Evolutionary conservation across 805 yeast species (phyloP).

Genomic region (Candida loeiensis): DNA sequence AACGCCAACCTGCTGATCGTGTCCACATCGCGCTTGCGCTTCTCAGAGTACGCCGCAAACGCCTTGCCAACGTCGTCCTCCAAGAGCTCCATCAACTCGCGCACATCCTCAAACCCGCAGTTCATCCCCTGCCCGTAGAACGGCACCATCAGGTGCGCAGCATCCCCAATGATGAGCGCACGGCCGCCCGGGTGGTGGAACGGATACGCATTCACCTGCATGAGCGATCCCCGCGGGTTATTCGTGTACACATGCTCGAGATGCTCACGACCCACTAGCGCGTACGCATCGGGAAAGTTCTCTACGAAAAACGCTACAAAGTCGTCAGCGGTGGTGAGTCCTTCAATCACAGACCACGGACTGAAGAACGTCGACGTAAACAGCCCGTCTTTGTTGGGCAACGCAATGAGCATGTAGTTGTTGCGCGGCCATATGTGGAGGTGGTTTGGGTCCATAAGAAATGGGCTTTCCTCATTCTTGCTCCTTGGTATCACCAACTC

Average conservation of each 20-base stretch:
- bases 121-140: conserved; percentile 97
- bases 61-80: conserved; percentile 47
- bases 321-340: conserved; percentile 41
- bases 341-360: conserved; percentile 65
- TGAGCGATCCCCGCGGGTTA: conserved; percentile 74
- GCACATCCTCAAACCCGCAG: conserved; percentile 90
- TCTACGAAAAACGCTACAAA: conserved; percentile 51
- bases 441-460: conserved; percentile 65
- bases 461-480: conserved; percentile 24
- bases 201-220: conserved; percentile 67
- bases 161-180: conserved; percentile 79
- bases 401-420: conserved; percentile 82
- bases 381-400: conserved; percentile 80
- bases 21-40: conserved; percentile 61
- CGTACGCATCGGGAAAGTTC: conserved; percentile 73
- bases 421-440: conserved; percentile 92
- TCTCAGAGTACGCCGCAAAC: conserved; percentile 50
- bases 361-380: conserved; percentile 89
- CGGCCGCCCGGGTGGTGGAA: conserved; percentile 60
- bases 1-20: conserved; percentile 78
- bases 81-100: conserved; percentile 53
- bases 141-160: conserved; percentile 98
- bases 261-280: conserved; percentile 57
- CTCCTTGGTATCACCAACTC: conserved; percentile 56
- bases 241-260: conserved; percentile 48